Base-by-base conservation (phyloP, 495 filamentous ascomycete genomes). In the Neurospora discreta region DNA sequence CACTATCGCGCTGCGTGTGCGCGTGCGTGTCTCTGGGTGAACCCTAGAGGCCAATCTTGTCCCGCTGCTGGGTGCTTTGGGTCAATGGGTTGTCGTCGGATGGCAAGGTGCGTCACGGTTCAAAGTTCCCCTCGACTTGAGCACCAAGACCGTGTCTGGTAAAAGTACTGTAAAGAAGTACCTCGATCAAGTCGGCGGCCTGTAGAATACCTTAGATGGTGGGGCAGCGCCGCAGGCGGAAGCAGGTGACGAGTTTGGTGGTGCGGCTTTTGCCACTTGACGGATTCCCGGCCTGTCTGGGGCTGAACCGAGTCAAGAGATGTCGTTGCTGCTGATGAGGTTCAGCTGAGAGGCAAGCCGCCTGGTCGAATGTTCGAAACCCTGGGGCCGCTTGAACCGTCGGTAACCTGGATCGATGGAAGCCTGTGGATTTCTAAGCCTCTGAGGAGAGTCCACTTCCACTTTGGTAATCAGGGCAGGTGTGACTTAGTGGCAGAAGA, bases 241-340 rank as follows among this genome's bases (percentile, higher is more conserved):
- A 69, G 42, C 74, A 76, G 74, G 71, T 76, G 74, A 76, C 74
- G 74, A 73, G 74, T 58, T 72, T 72, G 68, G 74, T 33, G 38
- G 38, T 39, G 38, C 23, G 67, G 74, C 71, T 73, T 73, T 74
- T 74, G 73, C 73, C 73, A 75, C 74, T 75, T 65, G 26, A 60
- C 68, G 68, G 36, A 44, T 52, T n/a, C n/a, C n/a, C 38, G 33
- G 6, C 33, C 38, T 9, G 39, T 11, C 46, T 46, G 69, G 68
- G 68, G 68, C 70, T 40, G 71, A 39, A 23, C 68, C 44, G 52
- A 68, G 74, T 72, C 70, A 69, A 73, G 71, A 68, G 52, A 65
- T 65, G 52, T 30, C 52, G 52, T 65, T 65, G 52, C 52, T 65
- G 52, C 52, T 65, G 52, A 65, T 33, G 23, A 65, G 26, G 52